A percentile compares a stretch with the other conserved stretches of the same genome.
These are phyloP conservation scores for Fusarium acutatum DNA, from an alignment of 2,329 filamentous ascomycete genomes.

Conservation along the genomic window DNA sequence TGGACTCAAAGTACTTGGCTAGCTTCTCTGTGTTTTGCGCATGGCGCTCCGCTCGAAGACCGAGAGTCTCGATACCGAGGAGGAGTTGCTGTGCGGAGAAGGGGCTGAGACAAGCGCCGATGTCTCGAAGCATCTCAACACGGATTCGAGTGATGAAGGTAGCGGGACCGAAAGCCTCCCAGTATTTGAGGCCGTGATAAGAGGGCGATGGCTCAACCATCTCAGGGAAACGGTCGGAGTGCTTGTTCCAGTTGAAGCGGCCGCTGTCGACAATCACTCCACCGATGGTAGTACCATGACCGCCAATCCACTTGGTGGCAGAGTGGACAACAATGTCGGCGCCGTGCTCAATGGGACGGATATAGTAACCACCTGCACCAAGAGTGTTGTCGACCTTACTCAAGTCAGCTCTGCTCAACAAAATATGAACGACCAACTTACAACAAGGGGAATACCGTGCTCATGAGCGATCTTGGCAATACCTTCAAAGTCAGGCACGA, in stretches of 20 bases:
- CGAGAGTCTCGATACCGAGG: conserved; percentile 88
- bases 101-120: conserved; percentile 84
- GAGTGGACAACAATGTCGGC: conserved; percentile 95
- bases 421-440: conserved; percentile 43
- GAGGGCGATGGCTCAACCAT: conserved; percentile 88
- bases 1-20: conserved; percentile 83
- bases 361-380: conserved; percentile 89
- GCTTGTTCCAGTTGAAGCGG: conserved; percentile 91
- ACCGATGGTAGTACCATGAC: conserved; percentile 90
- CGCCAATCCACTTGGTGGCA: conserved; percentile 96
- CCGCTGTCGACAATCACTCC: conserved; percentile 88
- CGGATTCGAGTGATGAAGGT: conserved; percentile 86
- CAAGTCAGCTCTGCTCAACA: neutral
- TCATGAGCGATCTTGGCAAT: conserved; percentile 83
- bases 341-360: conserved; percentile 86
- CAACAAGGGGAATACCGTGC: conserved; percentile 71
- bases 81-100: conserved; percentile 93
- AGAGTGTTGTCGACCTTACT: conserved; percentile 91
- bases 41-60: conserved; percentile 85
- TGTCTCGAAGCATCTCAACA: conserved; percentile 88
- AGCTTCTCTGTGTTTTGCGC: conserved; percentile 83
- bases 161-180: conserved; percentile 85
- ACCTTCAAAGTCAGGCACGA: conserved; percentile 88
- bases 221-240: conserved; percentile 87
- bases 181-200: conserved; percentile 94